Evolutionary conservation across 768 basidiomycete species (phyloP).

Genomic region (Mycena maculata): DNA sequence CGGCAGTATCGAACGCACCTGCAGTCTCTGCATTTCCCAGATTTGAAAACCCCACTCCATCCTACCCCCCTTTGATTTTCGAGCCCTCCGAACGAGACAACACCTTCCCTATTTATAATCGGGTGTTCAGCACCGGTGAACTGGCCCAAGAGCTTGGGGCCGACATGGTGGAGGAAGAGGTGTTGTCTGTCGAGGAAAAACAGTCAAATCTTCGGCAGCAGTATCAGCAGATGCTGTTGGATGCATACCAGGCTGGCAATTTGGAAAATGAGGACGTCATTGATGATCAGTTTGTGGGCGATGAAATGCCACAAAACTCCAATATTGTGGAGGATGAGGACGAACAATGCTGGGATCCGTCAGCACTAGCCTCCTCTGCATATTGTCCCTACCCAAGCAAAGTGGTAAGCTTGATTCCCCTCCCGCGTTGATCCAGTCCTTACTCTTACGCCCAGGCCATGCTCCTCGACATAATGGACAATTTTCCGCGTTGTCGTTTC

Average conservation of each 20-base stretch:
- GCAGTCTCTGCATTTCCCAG: background rate
- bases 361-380: background rate
- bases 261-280: slow-evolving; percentile 2
- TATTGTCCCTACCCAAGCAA: slow-evolving; percentile 12
- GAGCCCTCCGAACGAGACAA: background rate
- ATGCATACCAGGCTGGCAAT: slow-evolving; percentile 8
- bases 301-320: background rate
- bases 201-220: slow-evolving; percentile 18
- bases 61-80: background rate
- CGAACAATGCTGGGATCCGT: slow-evolving; percentile 2
- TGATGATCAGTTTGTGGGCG: slow-evolving; percentile 2
- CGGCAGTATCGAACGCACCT: background rate
- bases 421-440: background rate
- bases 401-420: background rate
- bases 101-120: background rate
- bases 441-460: slow-evolving; percentile 12
- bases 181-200: slow-evolving; percentile 2
- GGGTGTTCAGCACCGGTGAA: background rate
- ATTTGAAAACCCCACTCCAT: background rate
- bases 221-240: slow-evolving; percentile 8
- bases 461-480: slow-evolving; percentile 35
- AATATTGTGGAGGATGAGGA: background rate
- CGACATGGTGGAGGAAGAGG: background rate
- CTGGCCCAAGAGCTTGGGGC: slow-evolving; percentile 7
- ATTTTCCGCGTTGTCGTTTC: slow-evolving; percentile 31